Evolutionary conservation across 768 basidiomycete species (phyloP), one percentile per base, ranked within the genome.

Genomic region (Agaricus sinodeliciosus): DNA sequence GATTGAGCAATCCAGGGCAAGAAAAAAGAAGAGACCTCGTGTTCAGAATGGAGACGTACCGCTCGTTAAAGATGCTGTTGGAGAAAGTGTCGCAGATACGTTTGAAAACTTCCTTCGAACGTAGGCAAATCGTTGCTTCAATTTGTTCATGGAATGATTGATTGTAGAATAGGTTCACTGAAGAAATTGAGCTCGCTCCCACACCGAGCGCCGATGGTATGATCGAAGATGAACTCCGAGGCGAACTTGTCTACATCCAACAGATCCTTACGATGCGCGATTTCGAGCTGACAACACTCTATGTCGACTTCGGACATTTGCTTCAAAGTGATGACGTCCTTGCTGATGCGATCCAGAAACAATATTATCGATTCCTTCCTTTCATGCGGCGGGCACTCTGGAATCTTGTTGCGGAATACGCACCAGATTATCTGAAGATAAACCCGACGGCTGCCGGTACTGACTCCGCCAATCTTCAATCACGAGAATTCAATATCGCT

Each of bases 351-450:
- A 91, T 99, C 55, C 85, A 89, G 58, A 88, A 84, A 56, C 92
- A 96, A 65, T 98, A 99, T 65, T 98, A 98, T 65, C 85, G 96
- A 62, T 98, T 98, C 70, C 73, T 98, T 1, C 95, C 95, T 0
- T 99, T 90, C 69, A 79, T 98, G 36, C 85, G 91, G 44, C 88
- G 93, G 57, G 93, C 94, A 2, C 77, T 99, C 18, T 82, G 90
- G 63, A 90, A 90, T 62, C 79, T 97, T 39, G 89, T 99, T 48
- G 80, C 90, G 31, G 81, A 89, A 65, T 91, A 82, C 67, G 93
- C 90, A 59, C 94, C 94, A 6, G 89, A 90, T 61, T 99, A 97
- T 59, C 82, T 98, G 57, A 97, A 96, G 71, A 81, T 93, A 63
- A 94, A 97, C 59, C 88, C 91, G 2, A 87, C 88, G 3, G 84